Percentiles rank a stretch among this genome's conserved stretches.
Evolutionary conservation across 2,329 filamentous ascomycete genomes (phyloP).

Genomic region (Aspergillus tamarii): DNA sequence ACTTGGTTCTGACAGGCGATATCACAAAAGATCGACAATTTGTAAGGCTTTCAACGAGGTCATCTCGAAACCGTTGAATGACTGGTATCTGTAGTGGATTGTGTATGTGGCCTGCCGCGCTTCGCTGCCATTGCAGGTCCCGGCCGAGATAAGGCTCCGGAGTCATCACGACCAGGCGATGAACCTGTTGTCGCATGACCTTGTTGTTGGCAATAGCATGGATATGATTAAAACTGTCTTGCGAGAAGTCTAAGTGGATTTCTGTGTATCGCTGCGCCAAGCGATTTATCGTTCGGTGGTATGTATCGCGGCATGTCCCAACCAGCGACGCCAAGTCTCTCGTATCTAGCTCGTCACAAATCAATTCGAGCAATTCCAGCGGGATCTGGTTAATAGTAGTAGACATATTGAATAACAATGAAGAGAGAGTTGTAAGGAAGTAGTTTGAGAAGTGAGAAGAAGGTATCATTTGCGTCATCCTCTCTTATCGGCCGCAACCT

Average conservation of each 20-base stretch:
- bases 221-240: conserved; percentile 13
- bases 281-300: conserved; percentile 12
- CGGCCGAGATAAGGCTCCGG: conserved; percentile 15
- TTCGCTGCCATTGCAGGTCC: conserved; percentile 13
- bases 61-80: conserved; percentile 12
- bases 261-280: conserved; percentile 17
- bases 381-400: conserved; percentile 2
- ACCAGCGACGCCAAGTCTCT: conserved; percentile 15
- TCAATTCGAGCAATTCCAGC: conserved; percentile 14
- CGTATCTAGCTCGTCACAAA: conserved; percentile 16
- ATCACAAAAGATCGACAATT: conserved; percentile 18
- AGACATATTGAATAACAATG: not conserved
- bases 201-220: conserved; percentile 15
- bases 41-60: conserved; percentile 5
- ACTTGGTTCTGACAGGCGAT: conserved; percentile 7
- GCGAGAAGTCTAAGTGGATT: conserved; percentile 15
- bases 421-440: not conserved
- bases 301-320: conserved; percentile 13
- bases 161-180: conserved; percentile 15
- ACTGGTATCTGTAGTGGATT: conserved; percentile 8
- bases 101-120: conserved; percentile 12
- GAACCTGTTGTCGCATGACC: conserved; percentile 13
- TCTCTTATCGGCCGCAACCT: not conserved
- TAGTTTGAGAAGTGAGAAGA: not conserved
- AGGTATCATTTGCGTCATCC: not conserved